phyloP scores from a whole-genome alignment of 2,329 filamentous ascomycete species.

The Spiromastix sp. region DNA sequence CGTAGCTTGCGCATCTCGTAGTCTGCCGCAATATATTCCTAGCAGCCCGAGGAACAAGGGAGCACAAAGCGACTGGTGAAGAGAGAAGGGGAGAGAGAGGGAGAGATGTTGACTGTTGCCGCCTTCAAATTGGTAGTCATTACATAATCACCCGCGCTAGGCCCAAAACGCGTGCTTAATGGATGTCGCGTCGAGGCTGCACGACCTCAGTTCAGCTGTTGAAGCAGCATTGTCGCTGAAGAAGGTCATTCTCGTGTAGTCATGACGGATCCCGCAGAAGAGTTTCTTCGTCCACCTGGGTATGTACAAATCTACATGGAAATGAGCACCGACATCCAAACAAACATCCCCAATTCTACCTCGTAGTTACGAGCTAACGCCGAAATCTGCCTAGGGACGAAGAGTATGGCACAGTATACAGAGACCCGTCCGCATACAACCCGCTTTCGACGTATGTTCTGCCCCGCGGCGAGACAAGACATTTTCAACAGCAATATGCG shows the following conservation, averaged over 20 bases:
- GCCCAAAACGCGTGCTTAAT: conserved; percentile 7
- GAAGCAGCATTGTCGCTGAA: not conserved
- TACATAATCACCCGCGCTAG: conserved; percentile 1
- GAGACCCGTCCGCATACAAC: conserved; percentile 55
- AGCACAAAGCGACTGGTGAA: too few species aligned
- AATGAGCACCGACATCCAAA: too few species aligned
- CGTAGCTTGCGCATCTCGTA: too few species aligned
- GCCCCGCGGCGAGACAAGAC: conserved; percentile 49
- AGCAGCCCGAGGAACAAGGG: too few species aligned
- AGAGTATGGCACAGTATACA: conserved; percentile 37
- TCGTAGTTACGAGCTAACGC: too few species aligned
- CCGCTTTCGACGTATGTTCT: conserved; percentile 67
- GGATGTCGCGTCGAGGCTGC: conserved; percentile 2
- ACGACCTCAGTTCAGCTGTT: not conserved
- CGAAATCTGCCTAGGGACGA: too few species aligned
- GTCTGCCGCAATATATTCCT: too few species aligned
- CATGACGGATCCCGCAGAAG: conserved; percentile 6
- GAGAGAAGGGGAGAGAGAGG: too few species aligned
- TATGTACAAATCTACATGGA: conserved; percentile 10
- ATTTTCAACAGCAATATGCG: conserved; percentile 90
- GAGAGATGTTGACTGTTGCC: too few species aligned
- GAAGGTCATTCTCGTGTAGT: not conserved
- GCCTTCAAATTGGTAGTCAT: too few species aligned
- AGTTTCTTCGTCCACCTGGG: conserved; percentile 22
- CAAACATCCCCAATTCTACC: too few species aligned